Conservation (phyloP, 768 basidiomycete species). For the Neoboletus subvelutipes region DNA sequence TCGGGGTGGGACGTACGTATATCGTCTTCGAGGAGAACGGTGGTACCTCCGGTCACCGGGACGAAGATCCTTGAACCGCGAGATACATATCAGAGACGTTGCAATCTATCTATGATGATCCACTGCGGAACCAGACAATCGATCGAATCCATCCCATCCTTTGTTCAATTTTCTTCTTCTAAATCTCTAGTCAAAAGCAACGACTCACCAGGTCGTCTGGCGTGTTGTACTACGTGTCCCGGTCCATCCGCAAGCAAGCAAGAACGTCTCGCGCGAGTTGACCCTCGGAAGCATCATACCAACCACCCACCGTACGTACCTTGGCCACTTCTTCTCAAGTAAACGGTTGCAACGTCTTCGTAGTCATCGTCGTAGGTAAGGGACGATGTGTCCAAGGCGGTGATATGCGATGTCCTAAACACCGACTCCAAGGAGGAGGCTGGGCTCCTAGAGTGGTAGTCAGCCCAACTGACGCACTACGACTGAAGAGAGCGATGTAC, state of each 20-base stretch:
- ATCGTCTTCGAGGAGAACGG: not conserved
- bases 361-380: not conserved
- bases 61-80: constrained; percentile 59
- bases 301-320: constrained; percentile 34
- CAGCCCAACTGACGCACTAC: no score
- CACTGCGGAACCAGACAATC: not conserved
- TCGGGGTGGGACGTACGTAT: not conserved
- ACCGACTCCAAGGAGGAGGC: not conserved
- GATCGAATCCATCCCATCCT: not conserved
- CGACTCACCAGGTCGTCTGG: constrained; percentile 63
- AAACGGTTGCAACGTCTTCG: constrained; percentile 36
- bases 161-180: not conserved
- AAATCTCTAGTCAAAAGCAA: not conserved
- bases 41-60: not conserved
- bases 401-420: not conserved
- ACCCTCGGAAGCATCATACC: not conserved
- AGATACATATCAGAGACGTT: constrained; percentile 83
- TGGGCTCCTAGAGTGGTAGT: no score
- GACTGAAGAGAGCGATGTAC: no score
- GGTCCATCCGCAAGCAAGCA: not conserved
- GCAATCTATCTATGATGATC: constrained; percentile 57
- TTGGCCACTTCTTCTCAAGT: constrained; percentile 72
- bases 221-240: constrained; percentile 65
- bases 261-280: not conserved
- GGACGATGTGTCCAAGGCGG: not conserved